Percentiles rank a stretch among this genome's conserved stretches.
Conservation (phyloP, 768 basidiomycete genomes). For the Tylopilus plumbeoviolaceoides region DNA sequence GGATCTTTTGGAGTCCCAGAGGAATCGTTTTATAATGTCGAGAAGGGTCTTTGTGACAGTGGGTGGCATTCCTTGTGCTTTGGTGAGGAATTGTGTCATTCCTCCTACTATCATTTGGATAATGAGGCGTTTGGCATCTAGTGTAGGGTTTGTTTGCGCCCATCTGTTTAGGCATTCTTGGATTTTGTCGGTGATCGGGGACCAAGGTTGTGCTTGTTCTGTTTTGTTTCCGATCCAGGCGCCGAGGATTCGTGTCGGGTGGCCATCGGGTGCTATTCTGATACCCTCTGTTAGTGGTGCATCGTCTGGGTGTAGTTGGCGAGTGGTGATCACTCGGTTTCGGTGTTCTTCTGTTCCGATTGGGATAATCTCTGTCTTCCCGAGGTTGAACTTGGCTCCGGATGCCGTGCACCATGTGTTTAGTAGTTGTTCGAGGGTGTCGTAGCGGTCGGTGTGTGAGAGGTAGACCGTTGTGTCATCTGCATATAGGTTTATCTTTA, state of each 20-base stretch:
- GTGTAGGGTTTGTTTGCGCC: no score
- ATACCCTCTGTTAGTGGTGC: background rate
- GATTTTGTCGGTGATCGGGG: slow-evolving; percentile 19
- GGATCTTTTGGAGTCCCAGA: no score
- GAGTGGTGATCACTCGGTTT: background rate
- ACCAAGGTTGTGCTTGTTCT: slow-evolving; percentile 11
- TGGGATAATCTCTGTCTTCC: slow-evolving; percentile 21
- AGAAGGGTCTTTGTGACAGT: no score
- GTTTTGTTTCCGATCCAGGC: slow-evolving; percentile 26
- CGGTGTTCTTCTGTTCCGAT: slow-evolving; percentile 19
- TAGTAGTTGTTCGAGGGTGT: slow-evolving; percentile 10
- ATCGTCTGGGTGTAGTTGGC: background rate
- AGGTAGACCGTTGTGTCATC: slow-evolving; percentile 27
- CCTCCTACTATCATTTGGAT: no score
- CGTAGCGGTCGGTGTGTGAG: slow-evolving; percentile 3
- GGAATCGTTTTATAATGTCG: no score
- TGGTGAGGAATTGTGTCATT: slow-evolving; percentile 29
- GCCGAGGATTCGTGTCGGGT: slow-evolving; percentile 7
- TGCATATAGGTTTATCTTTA: slow-evolving; percentile 22
- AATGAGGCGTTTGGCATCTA: no score
- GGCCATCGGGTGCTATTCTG: slow-evolving; percentile 10
- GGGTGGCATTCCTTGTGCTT: slow-evolving; percentile 12
- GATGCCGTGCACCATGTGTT: no score
- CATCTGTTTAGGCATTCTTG: background rate
- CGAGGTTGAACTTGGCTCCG: slow-evolving; percentile 21